Conservation (phyloP, 192 early-diverging fungal genomes). For the Allomyces arbusculus region DNA sequence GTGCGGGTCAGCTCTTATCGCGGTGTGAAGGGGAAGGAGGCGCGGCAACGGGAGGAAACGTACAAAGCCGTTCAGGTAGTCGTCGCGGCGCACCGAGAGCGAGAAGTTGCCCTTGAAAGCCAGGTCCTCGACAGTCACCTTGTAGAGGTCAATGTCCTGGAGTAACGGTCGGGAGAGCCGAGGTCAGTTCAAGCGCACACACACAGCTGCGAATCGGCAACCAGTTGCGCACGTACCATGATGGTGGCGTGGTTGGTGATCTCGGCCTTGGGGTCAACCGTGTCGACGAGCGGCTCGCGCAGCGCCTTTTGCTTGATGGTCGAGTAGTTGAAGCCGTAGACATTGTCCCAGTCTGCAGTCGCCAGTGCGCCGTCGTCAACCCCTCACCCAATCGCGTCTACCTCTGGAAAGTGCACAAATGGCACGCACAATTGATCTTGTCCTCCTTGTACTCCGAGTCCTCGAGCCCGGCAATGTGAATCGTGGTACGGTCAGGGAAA, state of each 20-base stretch:
- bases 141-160: constrained; percentile 49
- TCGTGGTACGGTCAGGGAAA: constrained; percentile 66
- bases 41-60: no score
- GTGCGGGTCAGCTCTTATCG: no score
- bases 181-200: no score
- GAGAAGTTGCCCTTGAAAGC: constrained; percentile 68
- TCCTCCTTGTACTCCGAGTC: constrained; percentile 88
- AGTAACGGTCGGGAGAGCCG: not conserved
- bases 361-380: no score
- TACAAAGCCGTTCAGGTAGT: constrained; percentile 82
- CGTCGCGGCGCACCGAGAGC: constrained; percentile 49
- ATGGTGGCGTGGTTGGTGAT: constrained; percentile 51
- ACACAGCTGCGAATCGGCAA: no score
- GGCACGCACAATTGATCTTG: constrained; percentile 51
- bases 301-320: constrained; percentile 75
- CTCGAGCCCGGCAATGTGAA: constrained; percentile 76
- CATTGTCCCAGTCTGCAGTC: constrained; percentile 57
- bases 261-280: constrained; percentile 67
- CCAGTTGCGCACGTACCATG: not conserved
- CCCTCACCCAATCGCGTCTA: no score
- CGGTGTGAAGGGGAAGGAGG: no score
- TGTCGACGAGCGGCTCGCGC: constrained; percentile 87
- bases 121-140: constrained; percentile 73
- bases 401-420: no score
- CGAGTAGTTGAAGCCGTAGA: constrained; percentile 95